phyloP scores from a whole-genome alignment of 306 rosid species.

The Casuarina cunninghamiana region DNA sequence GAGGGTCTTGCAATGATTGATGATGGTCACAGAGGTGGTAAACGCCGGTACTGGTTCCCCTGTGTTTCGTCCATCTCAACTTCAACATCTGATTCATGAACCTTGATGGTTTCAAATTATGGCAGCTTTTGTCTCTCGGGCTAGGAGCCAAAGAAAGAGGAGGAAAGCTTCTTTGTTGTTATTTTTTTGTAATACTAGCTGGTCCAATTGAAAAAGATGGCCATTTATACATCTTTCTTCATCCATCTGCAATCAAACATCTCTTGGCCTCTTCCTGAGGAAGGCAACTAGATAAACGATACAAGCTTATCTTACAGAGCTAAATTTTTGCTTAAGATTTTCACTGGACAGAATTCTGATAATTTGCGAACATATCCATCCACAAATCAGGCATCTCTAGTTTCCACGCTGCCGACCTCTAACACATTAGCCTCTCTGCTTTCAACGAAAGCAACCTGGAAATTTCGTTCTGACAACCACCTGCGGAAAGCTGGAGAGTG shows the following conservation, averaged over 20 bases:
- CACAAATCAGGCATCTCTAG: neutral
- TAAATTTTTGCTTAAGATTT: neutral
- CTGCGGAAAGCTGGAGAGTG: too few relatives aligned
- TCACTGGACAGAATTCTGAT: too few relatives aligned
- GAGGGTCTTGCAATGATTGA: slow-evolving; percentile 99
- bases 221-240: neutral
- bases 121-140: neutral
- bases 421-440: too few relatives aligned
- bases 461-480: too few relatives aligned
- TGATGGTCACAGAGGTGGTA: slow-evolving; percentile 90
- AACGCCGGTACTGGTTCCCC: slow-evolving; percentile 88
- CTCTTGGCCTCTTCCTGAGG: neutral
- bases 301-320: neutral
- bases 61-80: slow-evolving; percentile 80
- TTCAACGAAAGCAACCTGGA: too few relatives aligned
- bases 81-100: slow-evolving; percentile 44
- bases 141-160: neutral
- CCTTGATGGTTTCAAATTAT: neutral
- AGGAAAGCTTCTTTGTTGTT: neutral
- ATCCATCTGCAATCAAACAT: neutral
- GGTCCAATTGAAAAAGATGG: neutral
- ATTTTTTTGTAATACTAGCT: neutral
- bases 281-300: neutral
- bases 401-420: too few relatives aligned
- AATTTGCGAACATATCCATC: neutral